These are phyloP conservation scores for Hawksworthiomyces lignivorus DNA, from an alignment of 2,329 filamentous ascomycete genomes.

Conservation along the genomic window DNA sequence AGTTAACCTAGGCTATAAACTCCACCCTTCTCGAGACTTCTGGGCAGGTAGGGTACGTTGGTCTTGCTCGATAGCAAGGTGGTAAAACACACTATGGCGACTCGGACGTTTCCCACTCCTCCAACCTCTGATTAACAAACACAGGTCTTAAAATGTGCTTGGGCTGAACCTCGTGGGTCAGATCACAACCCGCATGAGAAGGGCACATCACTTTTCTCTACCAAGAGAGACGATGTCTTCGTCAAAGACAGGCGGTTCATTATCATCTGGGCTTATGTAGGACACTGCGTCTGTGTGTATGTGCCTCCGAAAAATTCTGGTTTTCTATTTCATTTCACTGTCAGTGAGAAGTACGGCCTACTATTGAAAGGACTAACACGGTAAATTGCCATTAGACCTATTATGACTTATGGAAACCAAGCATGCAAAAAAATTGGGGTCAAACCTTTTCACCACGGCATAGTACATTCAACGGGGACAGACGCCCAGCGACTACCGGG, in stretches of 20 bases:
- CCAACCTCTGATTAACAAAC: no score
- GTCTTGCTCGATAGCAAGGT: not conserved
- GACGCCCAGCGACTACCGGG: slow-evolving; percentile 26
- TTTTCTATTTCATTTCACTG: no score
- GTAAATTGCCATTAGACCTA: slow-evolving; percentile 32
- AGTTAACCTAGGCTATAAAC: slow-evolving; percentile 35
- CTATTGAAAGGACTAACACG: slow-evolving; percentile 1
- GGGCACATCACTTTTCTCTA: slow-evolving; percentile 14
- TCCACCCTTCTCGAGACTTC: slow-evolving; percentile 32
- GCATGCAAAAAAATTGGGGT: slow-evolving; percentile 47
- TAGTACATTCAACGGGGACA: slow-evolving; percentile 34
- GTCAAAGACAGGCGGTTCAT: slow-evolving; percentile 36
- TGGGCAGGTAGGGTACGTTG: slow-evolving; percentile 32
- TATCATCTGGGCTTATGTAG: slow-evolving; percentile 42
- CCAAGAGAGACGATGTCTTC: slow-evolving; percentile 7
- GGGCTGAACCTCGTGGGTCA: slow-evolving; percentile 3
- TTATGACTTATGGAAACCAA: slow-evolving; percentile 46
- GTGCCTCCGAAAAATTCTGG: no score
- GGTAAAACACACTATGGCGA: no score
- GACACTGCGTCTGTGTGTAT: slow-evolving; percentile 51
- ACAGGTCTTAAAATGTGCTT: slow-evolving; percentile 5
- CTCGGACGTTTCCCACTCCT: no score
- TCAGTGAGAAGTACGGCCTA: no score
- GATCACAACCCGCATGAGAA: no score
- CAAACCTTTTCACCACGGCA: slow-evolving; percentile 45